Conservation (phyloP, 2,329 filamentous ascomycete genomes). For the Curvularia hawaiiensis region DNA sequence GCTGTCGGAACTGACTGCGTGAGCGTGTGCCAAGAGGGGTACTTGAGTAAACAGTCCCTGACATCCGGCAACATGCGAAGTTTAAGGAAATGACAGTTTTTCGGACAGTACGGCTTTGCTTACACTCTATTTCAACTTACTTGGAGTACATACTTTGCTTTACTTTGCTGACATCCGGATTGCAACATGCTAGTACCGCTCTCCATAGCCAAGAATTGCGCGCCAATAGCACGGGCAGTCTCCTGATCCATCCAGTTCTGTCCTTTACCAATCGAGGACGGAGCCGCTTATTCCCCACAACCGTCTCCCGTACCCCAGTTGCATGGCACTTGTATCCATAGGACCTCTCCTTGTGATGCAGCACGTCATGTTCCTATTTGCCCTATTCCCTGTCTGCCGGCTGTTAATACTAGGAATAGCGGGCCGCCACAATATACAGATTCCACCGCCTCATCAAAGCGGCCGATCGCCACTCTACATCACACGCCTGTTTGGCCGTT, state of each 20-base stretch:
- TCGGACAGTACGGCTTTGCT: neutral
- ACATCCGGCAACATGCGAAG: neutral
- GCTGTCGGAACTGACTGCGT: neutral
- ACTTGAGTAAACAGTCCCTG: neutral
- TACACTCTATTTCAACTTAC: neutral
- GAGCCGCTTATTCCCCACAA: slow-evolving; percentile 23
- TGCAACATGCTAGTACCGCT: neutral
- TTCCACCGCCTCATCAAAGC: slow-evolving; percentile 33
- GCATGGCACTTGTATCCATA: slow-evolving; percentile 20
- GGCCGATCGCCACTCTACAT: slow-evolving; percentile 33
- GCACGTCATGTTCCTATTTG: slow-evolving; percentile 30
- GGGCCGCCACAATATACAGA: slow-evolving; percentile 38
- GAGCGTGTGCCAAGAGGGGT: slow-evolving; percentile 2
- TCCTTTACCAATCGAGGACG: slow-evolving; percentile 8
- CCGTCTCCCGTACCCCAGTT: slow-evolving; percentile 10
- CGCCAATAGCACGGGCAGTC: slow-evolving; percentile 2
- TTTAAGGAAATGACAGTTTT: neutral
- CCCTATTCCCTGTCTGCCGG: slow-evolving; percentile 27
- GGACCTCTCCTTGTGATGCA: slow-evolving; percentile 16
- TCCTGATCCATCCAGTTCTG: slow-evolving; percentile 2
- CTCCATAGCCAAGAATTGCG: neutral
- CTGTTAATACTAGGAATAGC: slow-evolving; percentile 35
- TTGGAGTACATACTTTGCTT: no score
- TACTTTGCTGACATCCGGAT: neutral
- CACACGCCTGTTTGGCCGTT: slow-evolving; percentile 16